A percentile compares a stretch with the other conserved stretches of the same genome.
These are phyloP conservation scores for Phialocephala subalpina DNA, from an alignment of 2,329 filamentous ascomycete genomes.

Conservation along the genomic window DNA sequence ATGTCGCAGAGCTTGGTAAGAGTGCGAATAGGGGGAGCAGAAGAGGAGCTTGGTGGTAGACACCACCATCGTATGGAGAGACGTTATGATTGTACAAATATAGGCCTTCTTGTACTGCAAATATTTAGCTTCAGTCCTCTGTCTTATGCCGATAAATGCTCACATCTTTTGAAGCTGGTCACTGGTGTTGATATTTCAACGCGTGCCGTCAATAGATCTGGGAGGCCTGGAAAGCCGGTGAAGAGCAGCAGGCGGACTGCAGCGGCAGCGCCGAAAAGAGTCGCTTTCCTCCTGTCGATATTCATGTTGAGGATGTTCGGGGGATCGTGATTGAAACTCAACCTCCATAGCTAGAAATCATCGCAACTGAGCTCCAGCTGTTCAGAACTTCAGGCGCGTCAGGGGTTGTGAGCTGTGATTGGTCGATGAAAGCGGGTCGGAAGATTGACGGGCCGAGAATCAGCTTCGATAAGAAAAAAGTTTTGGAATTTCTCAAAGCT, in stretches of 20 bases:
- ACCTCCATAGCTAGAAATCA: constrained; percentile 8
- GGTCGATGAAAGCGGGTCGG: not conserved
- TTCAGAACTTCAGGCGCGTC: not conserved
- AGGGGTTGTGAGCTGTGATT: not conserved
- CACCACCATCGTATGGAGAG: constrained; percentile 95
- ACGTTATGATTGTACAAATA: constrained; percentile 97
- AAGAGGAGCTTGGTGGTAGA: constrained; percentile 82
- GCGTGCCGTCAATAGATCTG: constrained; percentile 85
- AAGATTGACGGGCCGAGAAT: not conserved
- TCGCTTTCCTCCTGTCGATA: constrained; percentile 64
- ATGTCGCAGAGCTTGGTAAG: constrained; percentile 72
- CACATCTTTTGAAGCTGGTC: constrained; percentile 97
- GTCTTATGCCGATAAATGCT: constrained; percentile 44
- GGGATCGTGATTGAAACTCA: constrained; percentile 35
- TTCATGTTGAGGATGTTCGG: constrained; percentile 49
- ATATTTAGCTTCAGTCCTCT: not conserved
- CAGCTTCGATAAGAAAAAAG: constrained; percentile 3
- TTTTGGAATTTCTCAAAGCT: constrained; percentile 34
- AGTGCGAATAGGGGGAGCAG: constrained; percentile 91
- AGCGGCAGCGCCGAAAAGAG: constrained; percentile 79
- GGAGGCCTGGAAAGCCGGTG: constrained; percentile 80
- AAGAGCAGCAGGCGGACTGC: constrained; percentile 83
- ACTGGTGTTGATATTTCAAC: constrained; percentile 98
- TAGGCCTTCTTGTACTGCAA: constrained; percentile 88
- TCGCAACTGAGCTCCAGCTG: not conserved